Conservation (phyloP, 2,329 filamentous ascomycete genomes). For the Colletotrichum aenigma region DNA sequence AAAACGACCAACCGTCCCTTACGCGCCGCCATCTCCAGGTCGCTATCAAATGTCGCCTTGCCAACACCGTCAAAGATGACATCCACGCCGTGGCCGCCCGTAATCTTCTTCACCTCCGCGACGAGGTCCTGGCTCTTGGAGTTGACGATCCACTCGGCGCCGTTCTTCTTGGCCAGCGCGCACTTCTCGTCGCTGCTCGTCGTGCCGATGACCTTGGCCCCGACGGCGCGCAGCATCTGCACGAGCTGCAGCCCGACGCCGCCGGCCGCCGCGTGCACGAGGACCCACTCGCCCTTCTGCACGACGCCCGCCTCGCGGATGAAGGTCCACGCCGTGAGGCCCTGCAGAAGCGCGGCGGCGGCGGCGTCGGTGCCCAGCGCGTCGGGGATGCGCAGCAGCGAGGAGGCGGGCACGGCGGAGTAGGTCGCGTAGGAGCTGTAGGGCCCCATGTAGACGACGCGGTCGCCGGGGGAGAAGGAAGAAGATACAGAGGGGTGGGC, state of each 20-base stretch:
- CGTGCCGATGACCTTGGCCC: slow-evolving; percentile 80
- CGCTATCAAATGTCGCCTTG: slow-evolving; percentile 81
- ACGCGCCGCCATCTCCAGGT: slow-evolving; percentile 72
- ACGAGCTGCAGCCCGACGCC: slow-evolving; percentile 78
- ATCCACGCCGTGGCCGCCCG: slow-evolving; percentile 72
- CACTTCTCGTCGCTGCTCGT: slow-evolving; percentile 77
- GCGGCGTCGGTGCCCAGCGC: slow-evolving; percentile 65
- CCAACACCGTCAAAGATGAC: slow-evolving; percentile 89
- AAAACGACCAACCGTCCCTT: slow-evolving; percentile 82
- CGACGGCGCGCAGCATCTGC: slow-evolving; percentile 74
- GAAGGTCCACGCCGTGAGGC: slow-evolving; percentile 81
- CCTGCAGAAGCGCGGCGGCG: slow-evolving; percentile 77
- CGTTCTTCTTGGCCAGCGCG: slow-evolving; percentile 69
- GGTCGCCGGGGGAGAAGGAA: slow-evolving; percentile 67
- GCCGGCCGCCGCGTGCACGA: slow-evolving; percentile 86
- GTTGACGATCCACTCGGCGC: slow-evolving; percentile 75
- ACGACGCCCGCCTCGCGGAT: slow-evolving; percentile 79
- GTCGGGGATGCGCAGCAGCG: slow-evolving; percentile 67
- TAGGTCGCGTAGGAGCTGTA: slow-evolving; percentile 60
- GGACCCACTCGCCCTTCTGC: slow-evolving; percentile 77
- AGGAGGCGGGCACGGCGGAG: slow-evolving; percentile 54
- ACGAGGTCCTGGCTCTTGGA: slow-evolving; percentile 66
- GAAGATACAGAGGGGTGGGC: slow-evolving; percentile 51
- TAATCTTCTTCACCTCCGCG: slow-evolving; percentile 69
- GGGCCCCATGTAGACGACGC: slow-evolving; percentile 70